A percentile compares a stretch with the other conserved stretches of the same genome.
Conservation (phyloP, 345 rosid species). For the Gossypium anomalum region DNA sequence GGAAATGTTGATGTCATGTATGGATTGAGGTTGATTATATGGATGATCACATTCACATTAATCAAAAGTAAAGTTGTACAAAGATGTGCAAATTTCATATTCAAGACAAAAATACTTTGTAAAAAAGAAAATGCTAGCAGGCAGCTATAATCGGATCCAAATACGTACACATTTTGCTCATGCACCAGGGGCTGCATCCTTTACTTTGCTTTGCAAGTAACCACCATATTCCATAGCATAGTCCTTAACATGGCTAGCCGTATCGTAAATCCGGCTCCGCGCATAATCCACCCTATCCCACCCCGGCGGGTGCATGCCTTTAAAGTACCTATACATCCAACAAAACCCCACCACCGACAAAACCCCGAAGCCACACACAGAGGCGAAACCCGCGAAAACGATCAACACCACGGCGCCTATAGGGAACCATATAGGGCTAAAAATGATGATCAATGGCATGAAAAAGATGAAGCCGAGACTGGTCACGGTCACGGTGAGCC, state of each 20-base stretch:
- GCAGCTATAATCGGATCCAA: background rate
- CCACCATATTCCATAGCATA: constrained; percentile 83
- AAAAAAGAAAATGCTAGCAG: background rate
- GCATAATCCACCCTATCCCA: constrained; percentile 67
- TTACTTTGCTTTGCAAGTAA: constrained; percentile 67
- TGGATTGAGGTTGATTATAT: too few relatives aligned
- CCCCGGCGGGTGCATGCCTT: constrained; percentile 69
- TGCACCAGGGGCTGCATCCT: constrained; percentile 95
- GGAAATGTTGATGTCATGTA: too few relatives aligned
- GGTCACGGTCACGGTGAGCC: constrained; percentile 43
- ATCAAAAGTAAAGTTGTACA: background rate
- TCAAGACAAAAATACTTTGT: background rate
- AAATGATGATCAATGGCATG: constrained; percentile 54
- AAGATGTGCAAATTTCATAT: background rate
- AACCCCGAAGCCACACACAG: constrained; percentile 46
- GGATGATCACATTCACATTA: background rate
- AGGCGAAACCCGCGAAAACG: constrained; percentile 35
- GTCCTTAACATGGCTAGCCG: constrained; percentile 77
- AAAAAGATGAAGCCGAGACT: constrained; percentile 48
- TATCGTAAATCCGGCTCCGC: constrained; percentile 64
- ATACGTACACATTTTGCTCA: constrained; percentile 24
- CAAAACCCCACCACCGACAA: constrained; percentile 40
- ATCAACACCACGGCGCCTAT: constrained; percentile 33
- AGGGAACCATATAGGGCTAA: constrained; percentile 82
- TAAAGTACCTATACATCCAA: constrained; percentile 64